These are phyloP conservation scores for Lagerstroemia speciosa DNA, from an alignment of 345 rosid species.

Conservation along the genomic window DNA sequence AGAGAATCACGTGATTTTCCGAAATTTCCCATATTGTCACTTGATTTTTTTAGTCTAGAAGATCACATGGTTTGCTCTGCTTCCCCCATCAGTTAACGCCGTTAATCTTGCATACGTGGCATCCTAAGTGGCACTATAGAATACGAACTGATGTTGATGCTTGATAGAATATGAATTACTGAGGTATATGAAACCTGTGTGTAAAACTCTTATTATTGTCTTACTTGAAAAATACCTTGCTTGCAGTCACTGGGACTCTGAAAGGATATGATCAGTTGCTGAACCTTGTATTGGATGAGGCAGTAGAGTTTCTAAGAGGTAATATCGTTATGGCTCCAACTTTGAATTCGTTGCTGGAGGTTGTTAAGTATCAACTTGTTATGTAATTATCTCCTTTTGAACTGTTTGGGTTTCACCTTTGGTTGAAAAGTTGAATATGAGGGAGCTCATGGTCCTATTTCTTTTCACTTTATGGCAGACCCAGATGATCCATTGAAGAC, in stretches of 20 bases:
- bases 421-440: neutral
- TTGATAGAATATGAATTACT: neutral
- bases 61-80: no score
- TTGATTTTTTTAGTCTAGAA: no score
- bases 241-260: constrained; percentile 79
- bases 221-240: neutral
- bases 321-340: constrained; percentile 9
- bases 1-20: no score
- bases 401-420: neutral
- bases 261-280: constrained; percentile 94
- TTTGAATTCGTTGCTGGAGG: neutral
- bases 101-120: no score
- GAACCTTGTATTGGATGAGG: constrained; percentile 90
- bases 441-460: neutral
- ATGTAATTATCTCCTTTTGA: neutral
- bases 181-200: neutral
- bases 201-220: neutral
- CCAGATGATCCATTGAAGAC: constrained; percentile 93
- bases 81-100: no score
- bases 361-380: neutral
- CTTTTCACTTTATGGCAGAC: constrained; percentile 31
- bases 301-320: constrained; percentile 85
- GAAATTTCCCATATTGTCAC: no score
- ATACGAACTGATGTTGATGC: neutral
- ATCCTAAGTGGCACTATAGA: no score